These are phyloP conservation scores for Phoenix roebelenii DNA, from an alignment of 176 grass and related monocot genomes.

Conservation along the genomic window DNA sequence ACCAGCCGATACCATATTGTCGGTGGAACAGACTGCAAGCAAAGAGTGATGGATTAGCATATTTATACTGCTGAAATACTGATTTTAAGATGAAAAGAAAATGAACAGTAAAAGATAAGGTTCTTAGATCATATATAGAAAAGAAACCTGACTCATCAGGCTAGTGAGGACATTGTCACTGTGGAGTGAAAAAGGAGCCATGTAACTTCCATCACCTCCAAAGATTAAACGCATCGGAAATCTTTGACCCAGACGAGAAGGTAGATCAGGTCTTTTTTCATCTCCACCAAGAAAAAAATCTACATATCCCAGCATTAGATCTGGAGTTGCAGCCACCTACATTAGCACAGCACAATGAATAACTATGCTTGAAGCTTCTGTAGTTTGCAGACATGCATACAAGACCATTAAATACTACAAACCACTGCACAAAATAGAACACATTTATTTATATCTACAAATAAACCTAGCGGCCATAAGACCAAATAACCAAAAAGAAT, in stretches of 20 bases:
- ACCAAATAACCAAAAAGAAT: too few relatives aligned
- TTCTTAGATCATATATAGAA: too few relatives aligned
- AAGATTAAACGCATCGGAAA: conserved; percentile 89
- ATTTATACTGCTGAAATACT: too few relatives aligned
- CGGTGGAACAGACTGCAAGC: conserved; percentile 58
- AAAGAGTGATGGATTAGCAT: not conserved
- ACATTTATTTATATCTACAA: too few relatives aligned
- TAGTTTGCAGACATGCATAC: too few relatives aligned
- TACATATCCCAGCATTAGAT: conserved; percentile 93
- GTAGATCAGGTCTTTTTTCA: conserved; percentile 97
- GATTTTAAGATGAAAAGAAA: too few relatives aligned
- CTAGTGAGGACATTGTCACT: conserved; percentile 97
- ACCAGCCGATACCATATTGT: conserved; percentile 98
- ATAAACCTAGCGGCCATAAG: too few relatives aligned
- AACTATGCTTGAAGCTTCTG: too few relatives aligned
- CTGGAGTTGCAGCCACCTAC: conserved; percentile 87
- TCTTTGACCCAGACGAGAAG: conserved; percentile 83
- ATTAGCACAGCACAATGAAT: not conserved
- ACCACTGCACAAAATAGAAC: too few relatives aligned
- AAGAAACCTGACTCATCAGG: conserved; percentile 84
- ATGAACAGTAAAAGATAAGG: too few relatives aligned
- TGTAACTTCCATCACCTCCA: conserved; percentile 97
- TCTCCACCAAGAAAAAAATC: conserved; percentile 99
- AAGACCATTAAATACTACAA: too few relatives aligned
- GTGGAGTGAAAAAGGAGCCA: conserved; percentile 94